Conservation (phyloP, 768 basidiomycete species). For the Megacollybia marginata region DNA sequence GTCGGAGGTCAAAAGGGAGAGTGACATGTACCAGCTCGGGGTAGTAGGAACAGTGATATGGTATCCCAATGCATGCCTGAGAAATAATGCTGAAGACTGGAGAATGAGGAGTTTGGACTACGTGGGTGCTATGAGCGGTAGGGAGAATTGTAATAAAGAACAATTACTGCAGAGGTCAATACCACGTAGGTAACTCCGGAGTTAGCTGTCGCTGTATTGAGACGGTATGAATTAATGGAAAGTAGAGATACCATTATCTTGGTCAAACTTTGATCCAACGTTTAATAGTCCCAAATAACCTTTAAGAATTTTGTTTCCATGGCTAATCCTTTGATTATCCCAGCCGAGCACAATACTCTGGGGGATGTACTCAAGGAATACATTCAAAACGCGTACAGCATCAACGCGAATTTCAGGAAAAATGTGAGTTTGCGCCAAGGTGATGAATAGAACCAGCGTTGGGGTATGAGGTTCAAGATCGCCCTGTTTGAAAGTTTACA, state of each 20-base stretch:
- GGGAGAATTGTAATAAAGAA: background rate
- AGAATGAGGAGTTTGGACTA: conserved; percentile 79
- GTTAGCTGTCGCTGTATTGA: conserved; percentile 30
- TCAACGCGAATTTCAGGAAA: conserved; percentile 94
- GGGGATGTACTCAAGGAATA: conserved; percentile 68
- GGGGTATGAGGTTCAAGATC: conserved; percentile 69
- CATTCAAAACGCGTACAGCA: conserved; percentile 70
- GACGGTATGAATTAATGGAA: background rate
- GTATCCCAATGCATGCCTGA: conserved; percentile 37
- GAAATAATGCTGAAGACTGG: conserved; percentile 62
- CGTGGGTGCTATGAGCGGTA: conserved; percentile 5
- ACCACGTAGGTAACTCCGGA: conserved; percentile 61
- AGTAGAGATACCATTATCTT: conserved; percentile 39
- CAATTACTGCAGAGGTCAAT: conserved; percentile 53
- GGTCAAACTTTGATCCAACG: conserved; percentile 56
- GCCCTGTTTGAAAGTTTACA: conserved; percentile 34
- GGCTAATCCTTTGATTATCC: conserved; percentile 41
- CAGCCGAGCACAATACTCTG: conserved; percentile 61
- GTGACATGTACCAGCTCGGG: conserved; percentile 57
- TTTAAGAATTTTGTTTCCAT: conserved; percentile 62
- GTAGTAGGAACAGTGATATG: conserved; percentile 16
- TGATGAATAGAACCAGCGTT: conserved; percentile 73
- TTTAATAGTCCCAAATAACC: conserved; percentile 78
- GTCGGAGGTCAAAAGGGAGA: conserved; percentile 45
- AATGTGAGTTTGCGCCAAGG: conserved; percentile 90